Percentiles rank a stretch among this genome's conserved stretches.
phyloP scores from a whole-genome alignment of 352 stramenopile genomes.

The Globisporangium abappressorium region DNA sequence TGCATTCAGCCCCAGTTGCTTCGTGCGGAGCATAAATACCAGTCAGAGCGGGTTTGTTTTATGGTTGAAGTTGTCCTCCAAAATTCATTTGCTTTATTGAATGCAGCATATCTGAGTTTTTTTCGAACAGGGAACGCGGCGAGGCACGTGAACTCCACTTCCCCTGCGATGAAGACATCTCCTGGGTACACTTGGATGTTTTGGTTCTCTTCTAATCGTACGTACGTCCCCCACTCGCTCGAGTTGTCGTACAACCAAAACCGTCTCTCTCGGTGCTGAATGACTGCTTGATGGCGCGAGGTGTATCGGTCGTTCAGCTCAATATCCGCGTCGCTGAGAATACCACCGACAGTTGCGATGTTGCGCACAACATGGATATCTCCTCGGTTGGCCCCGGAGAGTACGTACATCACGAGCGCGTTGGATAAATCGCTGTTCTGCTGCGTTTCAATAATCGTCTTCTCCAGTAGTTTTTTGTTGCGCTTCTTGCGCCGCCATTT shows the following conservation, averaged over 20 bases:
- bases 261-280: constrained; percentile 63
- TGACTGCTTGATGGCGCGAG: constrained; percentile 52
- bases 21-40: background rate
- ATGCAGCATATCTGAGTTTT: constrained; percentile 57
- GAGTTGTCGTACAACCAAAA: constrained; percentile 76
- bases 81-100: constrained; percentile 17
- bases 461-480: constrained; percentile 64
- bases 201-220: constrained; percentile 73
- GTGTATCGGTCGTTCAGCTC: constrained; percentile 71
- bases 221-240: constrained; percentile 71
- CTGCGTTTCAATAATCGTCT: constrained; percentile 52
- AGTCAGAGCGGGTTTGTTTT: background rate
- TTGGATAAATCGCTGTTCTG: constrained; percentile 46
- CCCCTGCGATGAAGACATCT: constrained; percentile 66
- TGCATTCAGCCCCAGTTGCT: constrained; percentile 23
- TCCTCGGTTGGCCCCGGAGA: constrained; percentile 68
- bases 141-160: constrained; percentile 79
- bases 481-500: constrained; percentile 79
- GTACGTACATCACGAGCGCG: constrained; percentile 72
- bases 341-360: constrained; percentile 47
- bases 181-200: constrained; percentile 56
- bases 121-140: constrained; percentile 56
- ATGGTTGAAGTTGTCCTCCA: background rate
- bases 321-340: constrained; percentile 59
- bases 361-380: constrained; percentile 78